A percentile compares a stretch with the other conserved stretches of the same genome.
These are phyloP conservation scores for Saccharomycopsis phalli DNA, from an alignment of 1,139 yeast species.

Conservation along the genomic window DNA sequence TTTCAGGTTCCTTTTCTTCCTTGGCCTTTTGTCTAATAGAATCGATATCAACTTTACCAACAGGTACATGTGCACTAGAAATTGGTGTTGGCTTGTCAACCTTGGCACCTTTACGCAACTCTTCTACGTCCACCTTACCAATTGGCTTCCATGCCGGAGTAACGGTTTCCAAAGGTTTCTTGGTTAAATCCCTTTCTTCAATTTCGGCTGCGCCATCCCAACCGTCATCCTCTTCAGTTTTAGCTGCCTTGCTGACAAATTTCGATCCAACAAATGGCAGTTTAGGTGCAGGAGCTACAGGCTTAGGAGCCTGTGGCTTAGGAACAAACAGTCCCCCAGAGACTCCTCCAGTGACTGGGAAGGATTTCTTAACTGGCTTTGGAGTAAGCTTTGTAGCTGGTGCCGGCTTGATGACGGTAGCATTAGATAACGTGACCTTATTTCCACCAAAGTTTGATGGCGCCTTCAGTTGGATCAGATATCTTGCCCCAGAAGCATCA, in stretches of 20 bases:
- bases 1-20: conserved; percentile 4
- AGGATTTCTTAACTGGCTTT: conserved; percentile 26
- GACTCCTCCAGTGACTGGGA: conserved; percentile 1
- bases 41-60: conserved; percentile 3
- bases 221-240: conserved; percentile 38
- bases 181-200: conserved; percentile 58
- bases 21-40: neutral
- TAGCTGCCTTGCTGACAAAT: conserved; percentile 5
- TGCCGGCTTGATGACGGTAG: conserved; percentile 64
- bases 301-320: conserved; percentile 27
- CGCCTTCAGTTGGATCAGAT: conserved; percentile 50
- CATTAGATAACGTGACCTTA: conserved; percentile 23
- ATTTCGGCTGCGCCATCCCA: conserved; percentile 58
- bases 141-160: conserved; percentile 45
- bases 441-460: conserved; percentile 10
- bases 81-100: conserved; percentile 4
- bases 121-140: conserved; percentile 42
- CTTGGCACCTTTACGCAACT: conserved; percentile 7
- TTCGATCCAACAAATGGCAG: conserved; percentile 10
- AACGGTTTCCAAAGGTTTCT: conserved; percentile 49
- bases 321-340: conserved; percentile 24
- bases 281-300: conserved; percentile 20
- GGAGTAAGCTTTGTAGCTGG: conserved; percentile 24
- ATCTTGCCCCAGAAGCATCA: conserved; percentile 94
- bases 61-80: neutral